phyloP scores from a whole-genome alignment of 2,329 filamentous ascomycete species.

The Aspergillus flavus region DNA sequence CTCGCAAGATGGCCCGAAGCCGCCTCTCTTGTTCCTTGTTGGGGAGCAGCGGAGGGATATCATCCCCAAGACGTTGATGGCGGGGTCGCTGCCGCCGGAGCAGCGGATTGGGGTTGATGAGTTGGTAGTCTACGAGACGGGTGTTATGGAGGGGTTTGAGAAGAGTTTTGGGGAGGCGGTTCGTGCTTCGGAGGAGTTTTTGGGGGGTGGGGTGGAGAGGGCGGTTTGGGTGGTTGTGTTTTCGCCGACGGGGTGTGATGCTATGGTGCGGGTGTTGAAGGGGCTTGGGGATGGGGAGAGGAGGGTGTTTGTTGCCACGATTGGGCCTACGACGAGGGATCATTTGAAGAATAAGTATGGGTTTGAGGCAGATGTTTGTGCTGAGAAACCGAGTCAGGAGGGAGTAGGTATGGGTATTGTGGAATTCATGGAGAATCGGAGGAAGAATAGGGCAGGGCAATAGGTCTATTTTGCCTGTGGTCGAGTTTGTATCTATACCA shows the following conservation, averaged over 20 bases:
- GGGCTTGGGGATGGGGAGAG: conserved; percentile 10
- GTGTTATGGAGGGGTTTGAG: conserved; percentile 77
- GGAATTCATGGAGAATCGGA: conserved; percentile 42
- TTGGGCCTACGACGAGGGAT: conserved; percentile 88
- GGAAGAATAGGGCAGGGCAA: background rate
- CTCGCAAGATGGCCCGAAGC: conserved; percentile 31
- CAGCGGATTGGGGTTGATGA: conserved; percentile 71
- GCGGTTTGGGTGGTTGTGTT: conserved; percentile 52
- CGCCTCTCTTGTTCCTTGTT: conserved; percentile 79
- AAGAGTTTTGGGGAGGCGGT: conserved; percentile 63
- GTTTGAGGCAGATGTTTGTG: conserved; percentile 61
- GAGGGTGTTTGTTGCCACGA: conserved; percentile 71
- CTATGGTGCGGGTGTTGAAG: conserved; percentile 59
- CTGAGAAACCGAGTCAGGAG: conserved; percentile 77
- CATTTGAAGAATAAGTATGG: conserved; percentile 58
- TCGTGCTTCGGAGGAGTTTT: conserved; percentile 43
- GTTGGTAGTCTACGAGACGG: conserved; percentile 82
- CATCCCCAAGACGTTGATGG: conserved; percentile 79
- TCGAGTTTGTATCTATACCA: conserved; percentile 1
- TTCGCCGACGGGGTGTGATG: conserved; percentile 63
- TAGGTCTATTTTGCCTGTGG: background rate
- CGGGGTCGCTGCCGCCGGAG: conserved; percentile 50
- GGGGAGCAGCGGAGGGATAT: conserved; percentile 88
- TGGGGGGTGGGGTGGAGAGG: conserved; percentile 40
- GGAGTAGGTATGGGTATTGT: conserved; percentile 72